phyloP scores from a whole-genome alignment of 331 rosid genomes.

The Arachis monticola region DNA sequence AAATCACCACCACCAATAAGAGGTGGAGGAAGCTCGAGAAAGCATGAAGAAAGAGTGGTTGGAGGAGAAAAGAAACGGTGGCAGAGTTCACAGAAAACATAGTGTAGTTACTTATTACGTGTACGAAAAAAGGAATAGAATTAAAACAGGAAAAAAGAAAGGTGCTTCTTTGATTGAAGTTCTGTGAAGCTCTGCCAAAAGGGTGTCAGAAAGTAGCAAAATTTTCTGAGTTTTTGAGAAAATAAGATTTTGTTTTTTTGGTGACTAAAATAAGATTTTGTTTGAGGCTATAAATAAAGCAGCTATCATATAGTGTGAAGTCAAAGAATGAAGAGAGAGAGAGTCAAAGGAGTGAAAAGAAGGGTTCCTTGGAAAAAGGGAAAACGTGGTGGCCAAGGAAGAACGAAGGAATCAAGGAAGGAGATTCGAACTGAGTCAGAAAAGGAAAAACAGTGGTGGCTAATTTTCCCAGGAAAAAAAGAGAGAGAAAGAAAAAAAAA shows the following conservation, averaged over 20 bases:
- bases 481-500: background rate
- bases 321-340: background rate
- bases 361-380: constrained; percentile 22
- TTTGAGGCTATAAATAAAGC: constrained; percentile 13
- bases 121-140: background rate
- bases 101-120: background rate
- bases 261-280: no score
- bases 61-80: constrained; percentile 52
- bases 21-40: constrained; percentile 60
- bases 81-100: constrained; percentile 40
- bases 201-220: background rate
- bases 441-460: background rate
- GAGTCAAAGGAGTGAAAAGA: background rate
- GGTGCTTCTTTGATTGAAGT: background rate
- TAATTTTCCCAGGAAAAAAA: constrained; percentile 1
- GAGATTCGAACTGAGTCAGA: background rate
- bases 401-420: background rate
- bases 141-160: background rate
- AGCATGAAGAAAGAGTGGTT: constrained; percentile 64
- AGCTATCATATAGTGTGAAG: background rate
- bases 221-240: no score
- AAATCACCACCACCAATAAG: constrained; percentile 49
- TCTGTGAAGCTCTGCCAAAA: background rate
- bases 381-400: constrained; percentile 45
- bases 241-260: no score